phyloP scores from a whole-genome alignment of 805 yeast species.

The Metschnikowia picachoensis region DNA sequence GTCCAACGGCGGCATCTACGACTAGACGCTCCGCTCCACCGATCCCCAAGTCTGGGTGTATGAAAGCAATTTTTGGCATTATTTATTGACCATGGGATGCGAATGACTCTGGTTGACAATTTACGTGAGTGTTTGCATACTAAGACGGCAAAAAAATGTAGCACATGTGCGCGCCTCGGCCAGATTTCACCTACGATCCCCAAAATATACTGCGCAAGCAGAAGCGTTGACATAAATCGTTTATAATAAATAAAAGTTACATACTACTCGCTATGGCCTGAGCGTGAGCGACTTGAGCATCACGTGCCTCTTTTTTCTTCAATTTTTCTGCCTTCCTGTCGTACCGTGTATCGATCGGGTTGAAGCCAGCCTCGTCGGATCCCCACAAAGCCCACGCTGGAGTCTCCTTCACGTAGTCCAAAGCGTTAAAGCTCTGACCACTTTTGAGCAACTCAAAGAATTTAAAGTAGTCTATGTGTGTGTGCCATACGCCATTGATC shows the following conservation, averaged over 20 bases:
- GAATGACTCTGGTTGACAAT: too few species aligned
- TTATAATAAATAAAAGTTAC: too few species aligned
- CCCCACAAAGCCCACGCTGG: constrained; percentile 94
- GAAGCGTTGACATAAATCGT: too few species aligned
- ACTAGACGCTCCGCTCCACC: constrained; percentile 98
- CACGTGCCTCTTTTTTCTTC: constrained; percentile 43
- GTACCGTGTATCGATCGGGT: constrained; percentile 74
- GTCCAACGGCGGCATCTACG: constrained; percentile 89
- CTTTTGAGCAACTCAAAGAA: constrained; percentile 67
- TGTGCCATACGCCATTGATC: constrained; percentile 73
- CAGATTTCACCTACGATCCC: too few species aligned
- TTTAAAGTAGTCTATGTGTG: constrained; percentile 79
- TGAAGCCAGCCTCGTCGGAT: constrained; percentile 79
- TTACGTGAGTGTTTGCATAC: too few species aligned
- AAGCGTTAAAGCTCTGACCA: constrained; percentile 66
- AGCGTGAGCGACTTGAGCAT: constrained; percentile 17
- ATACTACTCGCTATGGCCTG: constrained; percentile 1
- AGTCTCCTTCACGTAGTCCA: constrained; percentile 78
- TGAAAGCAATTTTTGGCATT: constrained; percentile 60
- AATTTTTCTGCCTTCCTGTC: constrained; percentile 60
- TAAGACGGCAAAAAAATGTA: too few species aligned
- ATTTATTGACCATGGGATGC: too few species aligned
- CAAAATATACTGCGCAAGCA: too few species aligned
- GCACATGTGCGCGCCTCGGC: too few species aligned
- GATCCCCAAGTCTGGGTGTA: constrained; percentile 95